Percentiles rank a stretch among this genome's conserved stretches.
These are phyloP conservation scores for Backusella tuberculispora DNA, from an alignment of 192 early-diverging fungal genomes.

Conservation along the genomic window DNA sequence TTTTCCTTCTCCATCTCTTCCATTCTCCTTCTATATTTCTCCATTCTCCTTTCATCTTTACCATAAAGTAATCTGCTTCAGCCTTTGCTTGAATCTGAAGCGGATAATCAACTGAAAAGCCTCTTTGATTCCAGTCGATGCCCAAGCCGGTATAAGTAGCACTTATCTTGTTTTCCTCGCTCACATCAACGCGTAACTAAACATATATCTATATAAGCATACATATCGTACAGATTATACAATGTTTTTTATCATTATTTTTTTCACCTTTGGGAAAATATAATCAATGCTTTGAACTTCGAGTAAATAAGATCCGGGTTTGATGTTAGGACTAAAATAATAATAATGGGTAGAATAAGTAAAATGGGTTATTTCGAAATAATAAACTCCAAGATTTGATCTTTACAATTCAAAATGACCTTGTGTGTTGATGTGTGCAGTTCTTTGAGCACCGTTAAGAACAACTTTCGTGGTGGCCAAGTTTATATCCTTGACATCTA, in stretches of 20 bases:
- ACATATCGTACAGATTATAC: neutral
- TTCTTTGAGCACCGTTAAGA: slow-evolving; percentile 19
- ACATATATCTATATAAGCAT: neutral
- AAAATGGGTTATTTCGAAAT: neutral
- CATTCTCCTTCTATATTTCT: neutral
- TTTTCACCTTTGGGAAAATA: slow-evolving; percentile 54
- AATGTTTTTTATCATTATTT: neutral
- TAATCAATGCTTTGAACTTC: slow-evolving; percentile 56
- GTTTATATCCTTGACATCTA: neutral
- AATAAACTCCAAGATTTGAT: neutral
- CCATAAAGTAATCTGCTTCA: slow-evolving; percentile 53
- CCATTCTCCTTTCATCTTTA: slow-evolving; percentile 28
- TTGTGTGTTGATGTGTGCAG: slow-evolving; percentile 4
- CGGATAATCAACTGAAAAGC: slow-evolving; percentile 48
- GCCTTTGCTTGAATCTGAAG: slow-evolving; percentile 48
- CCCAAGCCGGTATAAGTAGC: slow-evolving; percentile 47
- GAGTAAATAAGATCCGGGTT: slow-evolving; percentile 55
- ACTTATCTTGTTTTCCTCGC: slow-evolving; percentile 35
- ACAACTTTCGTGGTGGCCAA: slow-evolving; percentile 7
- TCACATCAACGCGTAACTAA: slow-evolving; percentile 55
- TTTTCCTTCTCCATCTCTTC: neutral
- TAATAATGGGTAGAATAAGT: neutral
- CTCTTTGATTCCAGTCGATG: slow-evolving; percentile 51
- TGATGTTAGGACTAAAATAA: slow-evolving; percentile 46
- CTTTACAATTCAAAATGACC: slow-evolving; percentile 23